phyloP scores from a whole-genome alignment of 75 land plant genomes.

The Gnetum montanum region DNA sequence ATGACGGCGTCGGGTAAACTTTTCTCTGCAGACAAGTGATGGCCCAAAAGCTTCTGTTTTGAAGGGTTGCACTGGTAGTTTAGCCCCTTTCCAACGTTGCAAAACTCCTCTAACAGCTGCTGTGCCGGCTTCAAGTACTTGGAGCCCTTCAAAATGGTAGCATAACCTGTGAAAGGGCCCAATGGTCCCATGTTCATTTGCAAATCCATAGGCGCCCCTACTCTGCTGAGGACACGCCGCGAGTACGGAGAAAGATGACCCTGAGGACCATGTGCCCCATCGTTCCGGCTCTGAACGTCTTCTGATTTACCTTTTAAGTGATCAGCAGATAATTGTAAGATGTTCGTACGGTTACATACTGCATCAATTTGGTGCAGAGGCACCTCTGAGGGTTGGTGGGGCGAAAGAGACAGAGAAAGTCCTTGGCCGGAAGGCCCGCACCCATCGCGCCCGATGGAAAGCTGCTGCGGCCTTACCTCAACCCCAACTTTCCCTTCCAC shows the following conservation, averaged over 20 bases:
- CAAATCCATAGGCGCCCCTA: conserved; percentile 2
- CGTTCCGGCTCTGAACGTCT: not conserved
- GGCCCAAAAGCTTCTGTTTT: not conserved
- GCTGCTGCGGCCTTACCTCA: not conserved
- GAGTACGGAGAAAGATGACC: conserved; percentile 2
- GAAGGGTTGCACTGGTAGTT: not conserved
- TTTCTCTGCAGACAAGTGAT: not conserved
- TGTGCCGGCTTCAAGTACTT: conserved; percentile 61
- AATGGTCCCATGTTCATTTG: conserved; percentile 19
- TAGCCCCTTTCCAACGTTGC: conserved; percentile 23
- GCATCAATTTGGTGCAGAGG: conserved; percentile 14
- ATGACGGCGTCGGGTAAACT: conserved; percentile 5
- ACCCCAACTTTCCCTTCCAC: conserved; percentile 6
- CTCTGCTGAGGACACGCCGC: not conserved
- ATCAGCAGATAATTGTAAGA: conserved; percentile 4
- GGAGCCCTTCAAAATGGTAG: conserved; percentile 42
- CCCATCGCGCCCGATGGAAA: conserved; percentile 6
- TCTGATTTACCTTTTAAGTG: conserved; percentile 5
- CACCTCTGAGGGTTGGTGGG: conserved; percentile 17
- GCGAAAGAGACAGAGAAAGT: conserved; percentile 15
- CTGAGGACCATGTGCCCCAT: not conserved
- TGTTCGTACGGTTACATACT: conserved; percentile 2
- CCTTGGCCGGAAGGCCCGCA: conserved; percentile 21
- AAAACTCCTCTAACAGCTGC: conserved; percentile 51
- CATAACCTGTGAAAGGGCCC: conserved; percentile 63